phyloP scores from a whole-genome alignment of 2,329 filamentous ascomycete genomes.

The Fusarium sp. region DNA sequence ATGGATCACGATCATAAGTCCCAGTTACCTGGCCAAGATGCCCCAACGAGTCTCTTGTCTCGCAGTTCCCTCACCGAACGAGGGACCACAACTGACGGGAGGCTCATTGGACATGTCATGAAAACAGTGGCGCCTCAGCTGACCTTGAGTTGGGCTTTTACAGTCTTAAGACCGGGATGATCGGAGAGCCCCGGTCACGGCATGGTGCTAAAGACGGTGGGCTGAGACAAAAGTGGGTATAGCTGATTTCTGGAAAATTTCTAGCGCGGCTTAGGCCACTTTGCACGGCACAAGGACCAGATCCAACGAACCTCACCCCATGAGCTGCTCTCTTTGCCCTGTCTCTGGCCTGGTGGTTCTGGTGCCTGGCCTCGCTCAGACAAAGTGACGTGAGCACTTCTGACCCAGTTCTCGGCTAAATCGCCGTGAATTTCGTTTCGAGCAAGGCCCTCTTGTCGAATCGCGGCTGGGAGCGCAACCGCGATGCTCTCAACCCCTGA shows the following conservation, averaged over 20 bases:
- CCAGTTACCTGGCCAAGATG: background rate
- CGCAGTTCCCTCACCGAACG: constrained; percentile 9
- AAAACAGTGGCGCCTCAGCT: constrained; percentile 41
- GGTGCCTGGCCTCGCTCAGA: background rate
- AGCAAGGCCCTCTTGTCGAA: background rate
- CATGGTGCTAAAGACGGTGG: constrained; percentile 1
- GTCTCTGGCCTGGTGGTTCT: background rate
- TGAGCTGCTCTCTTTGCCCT: constrained; percentile 9
- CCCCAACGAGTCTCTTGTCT: constrained; percentile 2
- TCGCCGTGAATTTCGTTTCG: constrained; percentile 1
- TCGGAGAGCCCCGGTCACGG: constrained; percentile 12
- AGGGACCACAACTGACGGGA: background rate
- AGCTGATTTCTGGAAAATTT: constrained; percentile 45
- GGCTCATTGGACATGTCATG: constrained; percentile 10
- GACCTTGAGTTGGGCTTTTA: constrained; percentile 29
- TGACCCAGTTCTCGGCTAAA: background rate
- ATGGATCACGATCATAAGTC: background rate
- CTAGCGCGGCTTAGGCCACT: constrained; percentile 38
- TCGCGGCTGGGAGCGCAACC: background rate
- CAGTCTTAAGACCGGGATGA: constrained; percentile 14
- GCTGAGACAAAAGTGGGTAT: constrained; percentile 6
- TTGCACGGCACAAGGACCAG: constrained; percentile 15
- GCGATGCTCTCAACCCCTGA: constrained; percentile 2
- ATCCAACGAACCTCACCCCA: constrained; percentile 40
- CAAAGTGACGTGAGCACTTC: constrained; percentile 18